These are phyloP conservation scores for Dioscorea zingiberensis DNA, from an alignment of 106 monocot species.

Conservation along the genomic window DNA sequence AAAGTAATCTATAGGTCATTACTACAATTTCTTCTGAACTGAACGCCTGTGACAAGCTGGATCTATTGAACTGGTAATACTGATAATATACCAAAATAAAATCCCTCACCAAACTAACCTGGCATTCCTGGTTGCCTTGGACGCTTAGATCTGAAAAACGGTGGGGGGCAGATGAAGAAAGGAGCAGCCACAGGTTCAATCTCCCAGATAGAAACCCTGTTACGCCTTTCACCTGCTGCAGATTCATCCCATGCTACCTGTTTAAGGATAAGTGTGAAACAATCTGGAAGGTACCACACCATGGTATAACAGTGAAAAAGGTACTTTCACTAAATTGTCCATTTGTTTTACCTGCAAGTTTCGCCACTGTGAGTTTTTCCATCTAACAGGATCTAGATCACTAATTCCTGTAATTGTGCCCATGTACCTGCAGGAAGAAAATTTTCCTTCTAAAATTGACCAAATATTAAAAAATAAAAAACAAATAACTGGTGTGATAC, in stretches of 20 bases:
- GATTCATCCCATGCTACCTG: conserved; percentile 99
- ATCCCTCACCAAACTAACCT: conserved; percentile 11
- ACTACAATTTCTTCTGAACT: too few species aligned
- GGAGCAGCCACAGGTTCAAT: conserved; percentile 91
- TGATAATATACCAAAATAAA: not conserved
- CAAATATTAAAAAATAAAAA: not conserved
- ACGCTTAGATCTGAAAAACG: conserved; percentile 84
- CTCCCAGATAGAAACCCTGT: conserved; percentile 91
- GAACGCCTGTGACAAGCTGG: too few species aligned
- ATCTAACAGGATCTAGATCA: conserved; percentile 88
- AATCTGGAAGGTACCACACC: too few species aligned
- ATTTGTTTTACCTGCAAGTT: conserved; percentile 69
- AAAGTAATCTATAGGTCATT: too few species aligned
- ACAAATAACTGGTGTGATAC: too few species aligned
- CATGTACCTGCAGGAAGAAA: conserved; percentile 61
- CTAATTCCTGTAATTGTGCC: conserved; percentile 94
- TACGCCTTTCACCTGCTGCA: conserved; percentile 84
- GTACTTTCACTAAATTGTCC: not conserved
- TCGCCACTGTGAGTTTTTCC: conserved; percentile 93
- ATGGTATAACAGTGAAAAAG: too few species aligned
- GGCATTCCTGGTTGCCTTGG: conserved; percentile 72
- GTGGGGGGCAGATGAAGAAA: conserved; percentile 90
- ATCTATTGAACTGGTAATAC: too few species aligned
- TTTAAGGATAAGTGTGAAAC: conserved; percentile 4
- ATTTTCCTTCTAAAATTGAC: not conserved